Base-by-base conservation (phyloP, 306 rosid genomes). In the Corylus heterophylla region DNA sequence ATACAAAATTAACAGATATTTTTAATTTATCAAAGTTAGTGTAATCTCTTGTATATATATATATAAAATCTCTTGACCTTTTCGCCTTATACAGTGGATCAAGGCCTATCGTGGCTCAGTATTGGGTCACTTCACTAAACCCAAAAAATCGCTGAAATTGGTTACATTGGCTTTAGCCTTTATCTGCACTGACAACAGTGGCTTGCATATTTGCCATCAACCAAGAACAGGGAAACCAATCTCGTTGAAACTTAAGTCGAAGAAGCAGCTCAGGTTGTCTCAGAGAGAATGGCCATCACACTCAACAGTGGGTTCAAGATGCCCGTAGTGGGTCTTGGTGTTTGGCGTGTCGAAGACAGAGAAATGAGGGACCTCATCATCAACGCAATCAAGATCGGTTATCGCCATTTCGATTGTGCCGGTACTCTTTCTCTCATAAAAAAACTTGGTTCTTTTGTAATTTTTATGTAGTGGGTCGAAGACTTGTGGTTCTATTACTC, bases 291-390 rank as follows among this genome's bases (percentile, higher is more conserved):
- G 72, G 72, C 72, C 2, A n/a, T 67, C 17, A 42, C 72, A 18
- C 72, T 67, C 72, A 67, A 42, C 29, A 67, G 11, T n/a, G 72
- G 72, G 50, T 67, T 67, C 72, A 67, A 67, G 72, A 67, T 67
- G 72, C 72, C 72, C 27, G 5, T 39, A 9, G 72, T 67, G 29
- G 72, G 72, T 44, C 27, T 67, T 3, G 72, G 72, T 3, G 72
- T 67, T 39, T 67, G 51, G 51, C 72, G 72, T 17, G 50, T 67
- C 29, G 72, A 67, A 67, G 72, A 8, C 50, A 9, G 42, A n/a
- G 50, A 37, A 9, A 67, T 67, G 29, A 67, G 14, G 51, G 50
- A 67, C 72, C 16, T 67, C 27, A 11, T 67, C 16, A 67, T 67
- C 72, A 67, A 67, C 20, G 72, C 72, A 44, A 67, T 67, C 72